phyloP scores from a whole-genome alignment of 768 basidiomycete genomes.

The Russula dissimulans region DNA sequence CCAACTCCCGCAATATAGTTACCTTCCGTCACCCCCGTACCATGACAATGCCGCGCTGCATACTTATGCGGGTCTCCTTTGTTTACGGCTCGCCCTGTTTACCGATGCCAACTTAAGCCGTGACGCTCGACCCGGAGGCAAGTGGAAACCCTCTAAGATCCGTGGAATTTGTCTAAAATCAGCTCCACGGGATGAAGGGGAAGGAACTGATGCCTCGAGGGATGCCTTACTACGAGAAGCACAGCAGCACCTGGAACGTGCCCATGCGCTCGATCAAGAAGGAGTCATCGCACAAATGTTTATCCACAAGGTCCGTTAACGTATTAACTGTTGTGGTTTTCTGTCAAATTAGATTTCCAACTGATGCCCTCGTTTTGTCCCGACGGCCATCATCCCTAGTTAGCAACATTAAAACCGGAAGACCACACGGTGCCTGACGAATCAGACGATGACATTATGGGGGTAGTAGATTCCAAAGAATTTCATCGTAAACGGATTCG shows the following conservation, averaged over 20 bases:
- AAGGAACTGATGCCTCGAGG: constrained; percentile 21
- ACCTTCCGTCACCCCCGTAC: constrained; percentile 81
- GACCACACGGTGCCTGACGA: constrained; percentile 18
- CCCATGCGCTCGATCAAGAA: constrained; percentile 47
- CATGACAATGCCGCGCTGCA: constrained; percentile 74
- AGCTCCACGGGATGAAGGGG: neutral
- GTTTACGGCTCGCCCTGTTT: constrained; percentile 50
- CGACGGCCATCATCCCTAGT: neutral
- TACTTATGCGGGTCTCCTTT: constrained; percentile 72
- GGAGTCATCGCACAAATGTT: constrained; percentile 46
- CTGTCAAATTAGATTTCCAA: neutral
- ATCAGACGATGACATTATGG: constrained; percentile 33
- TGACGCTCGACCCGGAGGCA: constrained; percentile 9
- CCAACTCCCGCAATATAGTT: constrained; percentile 35
- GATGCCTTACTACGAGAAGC: constrained; percentile 40
- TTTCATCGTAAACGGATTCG: constrained; percentile 32
- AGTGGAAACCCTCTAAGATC: neutral
- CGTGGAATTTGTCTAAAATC: neutral
- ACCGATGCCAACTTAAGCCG: neutral
- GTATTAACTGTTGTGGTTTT: neutral
- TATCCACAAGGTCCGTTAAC: constrained; percentile 38
- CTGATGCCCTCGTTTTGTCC: neutral
- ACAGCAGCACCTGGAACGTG: constrained; percentile 56
- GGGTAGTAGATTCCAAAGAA: constrained; percentile 21
- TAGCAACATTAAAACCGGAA: constrained; percentile 17